These are phyloP conservation scores for Leucocoprinus sp. DNA, from an alignment of 768 basidiomycete species.

Conservation along the genomic window DNA sequence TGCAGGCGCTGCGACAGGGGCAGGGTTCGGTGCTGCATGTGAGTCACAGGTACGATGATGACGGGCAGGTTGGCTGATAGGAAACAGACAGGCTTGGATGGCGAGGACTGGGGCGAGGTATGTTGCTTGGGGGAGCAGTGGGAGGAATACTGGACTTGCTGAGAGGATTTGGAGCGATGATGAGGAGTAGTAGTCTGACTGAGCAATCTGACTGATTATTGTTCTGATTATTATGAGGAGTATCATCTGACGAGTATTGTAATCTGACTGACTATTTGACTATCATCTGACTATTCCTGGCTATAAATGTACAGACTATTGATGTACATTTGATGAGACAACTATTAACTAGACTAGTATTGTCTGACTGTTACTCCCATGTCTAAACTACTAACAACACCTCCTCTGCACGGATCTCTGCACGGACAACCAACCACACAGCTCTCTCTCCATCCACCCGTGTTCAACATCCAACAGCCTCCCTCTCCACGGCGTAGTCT, in stretches of 20 bases:
- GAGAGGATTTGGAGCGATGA: conserved; percentile 19
- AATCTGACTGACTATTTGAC: too few relatives aligned
- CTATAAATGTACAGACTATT: too few relatives aligned
- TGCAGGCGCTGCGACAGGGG: conserved; percentile 59
- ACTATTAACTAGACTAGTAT: too few relatives aligned
- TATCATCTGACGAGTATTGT: too few relatives aligned
- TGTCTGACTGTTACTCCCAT: too few relatives aligned
- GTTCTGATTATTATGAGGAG: too few relatives aligned
- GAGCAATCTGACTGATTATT: too few relatives aligned
- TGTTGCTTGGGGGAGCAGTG: conserved; percentile 47
- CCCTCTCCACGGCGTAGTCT: conserved; percentile 22
- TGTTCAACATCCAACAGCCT: conserved; percentile 42
- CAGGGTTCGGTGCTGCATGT: conserved; percentile 48
- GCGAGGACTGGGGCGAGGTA: conserved; percentile 37
- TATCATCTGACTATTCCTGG: too few relatives aligned
- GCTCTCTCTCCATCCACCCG: conserved; percentile 79
- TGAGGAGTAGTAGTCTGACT: background rate
- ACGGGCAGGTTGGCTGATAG: background rate
- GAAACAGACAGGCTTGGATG: conserved; percentile 49
- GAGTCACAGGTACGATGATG: conserved; percentile 19
- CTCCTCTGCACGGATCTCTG: too few relatives aligned
- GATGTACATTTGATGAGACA: too few relatives aligned
- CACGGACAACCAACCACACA: conserved; percentile 41
- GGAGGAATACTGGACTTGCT: conserved; percentile 47
- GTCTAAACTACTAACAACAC: too few relatives aligned